phyloP scores from a whole-genome alignment of 148 eudicot species.

The Suaeda aralocaspica region DNA sequence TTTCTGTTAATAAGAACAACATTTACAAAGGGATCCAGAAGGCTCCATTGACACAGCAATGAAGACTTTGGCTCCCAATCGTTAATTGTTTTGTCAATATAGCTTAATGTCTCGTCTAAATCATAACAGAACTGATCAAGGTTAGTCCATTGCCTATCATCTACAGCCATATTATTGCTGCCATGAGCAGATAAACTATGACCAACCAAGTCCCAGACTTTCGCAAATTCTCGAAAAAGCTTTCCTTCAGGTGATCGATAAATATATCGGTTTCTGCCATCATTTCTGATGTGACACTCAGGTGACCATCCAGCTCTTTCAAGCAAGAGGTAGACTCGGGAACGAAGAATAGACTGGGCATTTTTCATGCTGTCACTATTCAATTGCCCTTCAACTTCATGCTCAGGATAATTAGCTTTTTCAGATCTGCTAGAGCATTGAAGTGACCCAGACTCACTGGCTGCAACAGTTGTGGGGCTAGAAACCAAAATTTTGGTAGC shows the following conservation, averaged over 20 bases:
- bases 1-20: slow-evolving; percentile 64
- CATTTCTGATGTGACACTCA: slow-evolving; percentile 59
- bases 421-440: slow-evolving; percentile 32
- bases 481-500: slow-evolving; percentile 47
- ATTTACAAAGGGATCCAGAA: slow-evolving; percentile 86
- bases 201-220: slow-evolving; percentile 76
- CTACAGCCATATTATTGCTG: slow-evolving; percentile 24
- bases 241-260: slow-evolving; percentile 67
- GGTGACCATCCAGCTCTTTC: slow-evolving; percentile 70
- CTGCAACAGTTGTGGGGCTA: slow-evolving; percentile 26
- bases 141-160: slow-evolving; percentile 53
- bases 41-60: slow-evolving; percentile 57
- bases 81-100: slow-evolving; percentile 49
- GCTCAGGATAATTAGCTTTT: slow-evolving; percentile 32
- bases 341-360: slow-evolving; percentile 67
- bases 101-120: slow-evolving; percentile 39
- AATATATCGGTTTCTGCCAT: slow-evolving; percentile 48
- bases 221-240: slow-evolving; percentile 62
- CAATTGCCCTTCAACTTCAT: slow-evolving; percentile 36
- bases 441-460: slow-evolving; percentile 27
- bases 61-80: slow-evolving; percentile 38
- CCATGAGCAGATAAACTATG: slow-evolving; percentile 44
- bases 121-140: slow-evolving; percentile 54
- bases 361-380: slow-evolving; percentile 41
- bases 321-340: slow-evolving; percentile 50